A percentile compares a stretch with the other conserved stretches of the same genome.
These are phyloP conservation scores for Acidomyces sp. DNA, from an alignment of 495 filamentous ascomycete genomes.

Conservation along the genomic window DNA sequence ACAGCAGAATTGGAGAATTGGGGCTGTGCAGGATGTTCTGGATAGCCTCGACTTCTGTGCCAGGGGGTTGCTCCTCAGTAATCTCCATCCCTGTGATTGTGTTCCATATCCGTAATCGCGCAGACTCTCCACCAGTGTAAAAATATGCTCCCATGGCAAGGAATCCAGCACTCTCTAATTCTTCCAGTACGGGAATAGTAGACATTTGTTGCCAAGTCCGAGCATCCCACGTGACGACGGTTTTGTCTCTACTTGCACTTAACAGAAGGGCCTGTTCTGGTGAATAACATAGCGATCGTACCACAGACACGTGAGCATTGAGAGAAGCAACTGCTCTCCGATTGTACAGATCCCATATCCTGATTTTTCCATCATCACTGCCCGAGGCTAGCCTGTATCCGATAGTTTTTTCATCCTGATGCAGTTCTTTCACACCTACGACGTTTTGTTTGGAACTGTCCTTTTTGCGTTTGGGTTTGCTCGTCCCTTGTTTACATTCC, in stretches of 20 bases:
- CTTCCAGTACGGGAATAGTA: constrained; percentile 73
- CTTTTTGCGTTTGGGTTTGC: constrained; percentile 35
- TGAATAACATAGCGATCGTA: constrained; percentile 73
- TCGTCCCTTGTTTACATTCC: constrained; percentile 27
- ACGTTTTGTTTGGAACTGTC: constrained; percentile 34
- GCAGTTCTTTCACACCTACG: constrained; percentile 33
- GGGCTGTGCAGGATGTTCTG: constrained; percentile 53
- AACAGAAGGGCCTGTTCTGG: constrained; percentile 57
- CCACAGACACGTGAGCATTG: constrained; percentile 85
- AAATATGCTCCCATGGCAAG: constrained; percentile 52
- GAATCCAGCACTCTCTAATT: constrained; percentile 73
- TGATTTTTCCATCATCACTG: constrained; percentile 78
- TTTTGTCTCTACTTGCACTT: constrained; percentile 90
- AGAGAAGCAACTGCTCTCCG: constrained; percentile 62
- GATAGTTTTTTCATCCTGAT: constrained; percentile 30
- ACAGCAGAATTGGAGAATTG: constrained; percentile 52
- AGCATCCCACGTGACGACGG: constrained; percentile 80
- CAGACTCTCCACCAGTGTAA: constrained; percentile 78
- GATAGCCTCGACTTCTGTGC: constrained; percentile 64
- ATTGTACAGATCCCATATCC: constrained; percentile 84
- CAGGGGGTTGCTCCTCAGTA: constrained; percentile 51
- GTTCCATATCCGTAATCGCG: constrained; percentile 70
- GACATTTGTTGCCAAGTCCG: constrained; percentile 70
- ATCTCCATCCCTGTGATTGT: constrained; percentile 62
- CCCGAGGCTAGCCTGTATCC: constrained; percentile 79